Evolutionary conservation across 2,329 filamentous ascomycete genomes (phyloP), one percentile per base, ranked within the genome.

Genomic region (Bipolaris oryzae): DNA sequence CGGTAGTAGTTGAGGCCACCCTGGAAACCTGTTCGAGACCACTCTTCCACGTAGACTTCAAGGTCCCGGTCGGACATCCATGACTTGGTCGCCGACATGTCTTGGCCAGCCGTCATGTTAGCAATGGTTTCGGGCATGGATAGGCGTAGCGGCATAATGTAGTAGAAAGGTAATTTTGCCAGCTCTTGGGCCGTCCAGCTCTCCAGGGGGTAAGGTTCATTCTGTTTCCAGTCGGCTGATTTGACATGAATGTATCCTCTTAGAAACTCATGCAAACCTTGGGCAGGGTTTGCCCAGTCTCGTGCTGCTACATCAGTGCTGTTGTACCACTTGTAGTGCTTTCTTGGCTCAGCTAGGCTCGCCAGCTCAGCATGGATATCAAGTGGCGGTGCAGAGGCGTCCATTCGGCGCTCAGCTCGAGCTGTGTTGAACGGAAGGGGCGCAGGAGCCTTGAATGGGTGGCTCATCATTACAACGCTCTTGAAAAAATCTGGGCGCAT

Each of bases 271-370:
- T 82, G 78, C 11, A 90, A 76, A 2, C 85, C 83, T 55, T 84
- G 81, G 0, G 75, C 65, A 0, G 82, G 79, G 25, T 77, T 66
- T 20, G 75, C 69, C 82, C 83, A 84, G 31, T 85, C 78, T 2
- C 57, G 33, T 0, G 78, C 79, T 1, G 85, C 85, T 1, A 68
- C 57, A 0, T 78, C 47, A 2, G 80, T 81, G 2, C 84, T 83
- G 64, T 87, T 87, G 72, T 87, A 89, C 82, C 82, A 87, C 72
- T 88, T 88, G 78, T 90, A 90, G 70, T 89, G 87, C 69, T 89
- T 89, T 7, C 85, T 70, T 0, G 86, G 85, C n/a, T 82, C 79
- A 1, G 79, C 71, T 1, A 87, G 78, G 38, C 77, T 76, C 0
- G 82, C 82, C 1, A 89, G 80, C 3, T 82, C 82, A 18, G 77